Conservation (phyloP, 805 yeast genomes). For the Dipodascopsis uninucleata region DNA sequence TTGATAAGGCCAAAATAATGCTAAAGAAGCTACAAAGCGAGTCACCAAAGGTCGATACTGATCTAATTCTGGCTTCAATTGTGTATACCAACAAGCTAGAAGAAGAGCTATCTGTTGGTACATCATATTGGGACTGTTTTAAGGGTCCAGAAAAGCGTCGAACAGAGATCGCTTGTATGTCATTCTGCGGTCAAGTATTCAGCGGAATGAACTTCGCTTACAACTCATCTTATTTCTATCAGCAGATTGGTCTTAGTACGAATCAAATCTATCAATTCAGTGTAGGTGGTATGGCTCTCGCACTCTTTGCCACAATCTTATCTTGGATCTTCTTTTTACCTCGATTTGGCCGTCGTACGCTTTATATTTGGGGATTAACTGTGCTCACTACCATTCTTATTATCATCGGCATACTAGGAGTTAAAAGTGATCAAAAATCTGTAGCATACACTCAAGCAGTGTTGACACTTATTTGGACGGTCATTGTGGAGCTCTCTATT, state of each 20-base stretch:
- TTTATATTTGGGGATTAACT: conserved; percentile 24
- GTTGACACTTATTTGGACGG: conserved; percentile 44
- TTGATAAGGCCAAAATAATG: conserved; percentile 8
- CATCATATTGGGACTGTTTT: conserved; percentile 20
- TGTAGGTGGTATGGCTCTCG: conserved; percentile 39
- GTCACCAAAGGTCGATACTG: not conserved
- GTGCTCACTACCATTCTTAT: conserved; percentile 10
- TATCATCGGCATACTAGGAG: conserved; percentile 21
- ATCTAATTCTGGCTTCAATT: conserved; percentile 4
- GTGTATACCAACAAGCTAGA: conserved; percentile 16
- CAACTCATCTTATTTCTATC: conserved; percentile 48
- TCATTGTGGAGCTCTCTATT: conserved; percentile 44
- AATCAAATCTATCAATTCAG: conserved; percentile 44
- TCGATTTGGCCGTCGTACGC: conserved; percentile 25
- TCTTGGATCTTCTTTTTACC: conserved; percentile 32
- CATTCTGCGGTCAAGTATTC: conserved; percentile 36
- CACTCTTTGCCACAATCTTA: conserved; percentile 40
- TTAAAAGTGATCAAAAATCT: conserved; percentile 8
- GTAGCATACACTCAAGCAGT: conserved; percentile 25
- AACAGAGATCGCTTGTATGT: conserved; percentile 35
- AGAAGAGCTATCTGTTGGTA: conserved; percentile 9
- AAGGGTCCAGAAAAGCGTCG: conserved; percentile 25
- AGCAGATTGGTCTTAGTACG: conserved; percentile 40
- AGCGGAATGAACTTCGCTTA: conserved; percentile 37
- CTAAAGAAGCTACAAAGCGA: conserved; percentile 4